phyloP scores from a whole-genome alignment of 2,329 filamentous ascomycete genomes.

The Pseudogymnoascus sp. region DNA sequence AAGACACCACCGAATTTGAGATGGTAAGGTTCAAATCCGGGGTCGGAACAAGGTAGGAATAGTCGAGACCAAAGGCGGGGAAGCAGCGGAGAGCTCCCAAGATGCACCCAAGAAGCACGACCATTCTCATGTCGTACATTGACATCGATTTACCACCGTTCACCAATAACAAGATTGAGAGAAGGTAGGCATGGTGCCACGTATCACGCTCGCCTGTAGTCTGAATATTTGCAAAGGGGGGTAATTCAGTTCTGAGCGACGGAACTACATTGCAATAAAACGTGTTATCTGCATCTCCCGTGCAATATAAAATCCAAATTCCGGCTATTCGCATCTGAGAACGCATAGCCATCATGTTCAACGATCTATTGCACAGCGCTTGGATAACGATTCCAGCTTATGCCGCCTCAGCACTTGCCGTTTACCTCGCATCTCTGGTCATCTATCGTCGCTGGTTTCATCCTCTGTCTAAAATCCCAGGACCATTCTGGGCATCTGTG shows the following conservation, averaged over 20 bases:
- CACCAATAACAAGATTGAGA: background rate
- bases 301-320: too few species aligned
- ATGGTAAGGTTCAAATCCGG: too few species aligned
- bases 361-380: background rate
- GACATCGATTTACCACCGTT: background rate
- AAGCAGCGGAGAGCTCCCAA: too few species aligned
- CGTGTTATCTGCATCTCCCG: background rate
- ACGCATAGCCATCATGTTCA: too few species aligned
- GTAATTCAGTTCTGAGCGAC: too few species aligned
- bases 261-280: background rate
- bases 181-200: background rate
- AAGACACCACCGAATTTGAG: too few species aligned
- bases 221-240: background rate
- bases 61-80: too few species aligned
- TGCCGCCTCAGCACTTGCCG: background rate
- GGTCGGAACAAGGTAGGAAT: too few species aligned
- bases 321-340: too few species aligned
- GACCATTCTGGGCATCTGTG: conserved; percentile 27
- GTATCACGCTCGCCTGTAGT: background rate
- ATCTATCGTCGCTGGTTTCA: conserved; percentile 24
- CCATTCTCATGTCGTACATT: too few species aligned
- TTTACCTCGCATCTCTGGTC: background rate
- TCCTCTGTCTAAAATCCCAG: conserved; percentile 26
- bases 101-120: too few species aligned
- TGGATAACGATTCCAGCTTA: background rate